Conservation (phyloP, 805 yeast genomes). For the Scheffersomyces ergatensis region DNA sequence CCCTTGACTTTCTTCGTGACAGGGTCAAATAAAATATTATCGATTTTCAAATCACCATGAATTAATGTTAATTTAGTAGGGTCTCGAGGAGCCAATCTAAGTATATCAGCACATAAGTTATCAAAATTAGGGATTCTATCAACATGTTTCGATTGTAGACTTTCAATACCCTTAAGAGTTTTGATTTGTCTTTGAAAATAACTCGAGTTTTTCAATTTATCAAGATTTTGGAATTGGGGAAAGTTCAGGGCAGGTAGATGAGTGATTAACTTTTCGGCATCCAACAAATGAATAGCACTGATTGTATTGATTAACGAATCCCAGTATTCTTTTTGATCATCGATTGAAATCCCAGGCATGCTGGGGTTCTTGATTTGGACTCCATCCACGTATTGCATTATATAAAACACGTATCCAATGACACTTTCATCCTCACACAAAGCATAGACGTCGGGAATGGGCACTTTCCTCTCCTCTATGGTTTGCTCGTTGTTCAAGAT, state of each 20-base stretch:
- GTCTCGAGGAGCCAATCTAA: slow-evolving; percentile 45
- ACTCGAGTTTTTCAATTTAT: slow-evolving; percentile 15
- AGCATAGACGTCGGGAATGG: slow-evolving; percentile 51
- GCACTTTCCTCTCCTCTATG: slow-evolving; percentile 29
- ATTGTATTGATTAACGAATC: slow-evolving; percentile 46
- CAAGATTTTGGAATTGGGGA: slow-evolving; percentile 33
- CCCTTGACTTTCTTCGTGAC: slow-evolving; percentile 49
- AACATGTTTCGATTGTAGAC: slow-evolving; percentile 35
- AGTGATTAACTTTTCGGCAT: slow-evolving; percentile 38
- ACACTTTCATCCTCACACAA: slow-evolving; percentile 57
- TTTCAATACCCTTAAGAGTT: slow-evolving; percentile 43
- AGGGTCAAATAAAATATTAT: slow-evolving; percentile 62
- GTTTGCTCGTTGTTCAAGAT: slow-evolving; percentile 20
- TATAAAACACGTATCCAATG: slow-evolving; percentile 55
- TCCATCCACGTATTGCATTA: slow-evolving; percentile 61
- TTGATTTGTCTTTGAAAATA: slow-evolving; percentile 56
- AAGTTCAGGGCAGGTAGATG: slow-evolving; percentile 46
- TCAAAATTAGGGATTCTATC: slow-evolving; percentile 49
- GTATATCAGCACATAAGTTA: slow-evolving; percentile 40
- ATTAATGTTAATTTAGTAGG: slow-evolving; percentile 45
- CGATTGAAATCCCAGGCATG: slow-evolving; percentile 31
- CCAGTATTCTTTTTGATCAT: slow-evolving; percentile 39
- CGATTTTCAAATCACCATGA: slow-evolving; percentile 66
- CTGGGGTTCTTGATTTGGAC: slow-evolving; percentile 54
- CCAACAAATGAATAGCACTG: slow-evolving; percentile 48